Evolutionary conservation across 129 eudicot species (phyloP), one percentile per base, ranked within the genome.

Genomic region (Scalesia atractyloides): DNA sequence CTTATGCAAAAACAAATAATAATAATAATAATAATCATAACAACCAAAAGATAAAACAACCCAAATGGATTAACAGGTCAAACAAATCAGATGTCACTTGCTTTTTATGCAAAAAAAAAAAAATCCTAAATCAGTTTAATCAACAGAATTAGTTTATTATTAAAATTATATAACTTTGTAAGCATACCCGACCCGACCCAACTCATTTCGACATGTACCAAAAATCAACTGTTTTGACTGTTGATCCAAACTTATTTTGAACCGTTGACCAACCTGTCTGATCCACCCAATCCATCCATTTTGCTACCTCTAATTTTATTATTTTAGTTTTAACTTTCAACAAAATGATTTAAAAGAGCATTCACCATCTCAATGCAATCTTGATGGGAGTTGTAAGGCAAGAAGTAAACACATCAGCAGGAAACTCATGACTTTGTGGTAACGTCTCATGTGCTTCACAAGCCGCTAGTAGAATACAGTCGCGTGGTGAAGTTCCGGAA

Each of bases 351-450:
- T 47, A 10, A 49, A 72, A 62, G 54, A 50, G 46, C 30, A 41
- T 9, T 81, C 77, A 93, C 99, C 99, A 95, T 95, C 96, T 83
- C 76, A 95, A 83, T 37, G 99, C 99, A 81, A 95, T 95, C 89
- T 95, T 92, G 76, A 95, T 95, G 22, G 99, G 99, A 33, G 99
- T 95, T 39, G 99, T 95, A 63, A 95, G 97, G 82, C 99, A 95
- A 20, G 99, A 95, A 16, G 99, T 95, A 66, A 95, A 95, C 34
- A 95, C 91, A 82, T 95, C 99, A 47, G 99, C 99, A 64, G 99
- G 99, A 79, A 86, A 95, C 60, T 95, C 99, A 16, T 81, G 94
- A 91, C 97, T 91, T 73, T 88, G 99, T 46, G 99, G 99, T 60
- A 95, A 92, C 19, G 91, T 88, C 85, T 95, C 97, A 58, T 88